These are phyloP conservation scores for Phialophora chinensis DNA, from an alignment of 2,329 filamentous ascomycete species.

Conservation along the genomic window DNA sequence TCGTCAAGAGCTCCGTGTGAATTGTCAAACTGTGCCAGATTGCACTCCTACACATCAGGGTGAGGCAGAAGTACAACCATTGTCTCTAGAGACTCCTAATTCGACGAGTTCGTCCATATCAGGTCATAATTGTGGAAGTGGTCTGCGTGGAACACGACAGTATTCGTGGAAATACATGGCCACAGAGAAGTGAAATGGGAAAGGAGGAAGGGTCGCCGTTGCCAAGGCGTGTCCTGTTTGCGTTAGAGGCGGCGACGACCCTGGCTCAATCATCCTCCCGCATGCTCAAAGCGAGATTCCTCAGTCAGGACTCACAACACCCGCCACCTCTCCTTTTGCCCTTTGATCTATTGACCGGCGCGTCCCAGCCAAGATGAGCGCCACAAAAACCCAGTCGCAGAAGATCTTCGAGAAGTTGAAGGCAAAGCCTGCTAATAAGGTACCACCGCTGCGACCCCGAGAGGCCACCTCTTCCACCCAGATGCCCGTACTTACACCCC, in stretches of 20 bases:
- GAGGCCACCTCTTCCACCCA: constrained; percentile 39
- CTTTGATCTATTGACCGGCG: neutral
- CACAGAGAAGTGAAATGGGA: neutral
- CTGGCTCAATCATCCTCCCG: neutral
- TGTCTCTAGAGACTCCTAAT: too few relatives aligned
- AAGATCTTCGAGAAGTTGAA: constrained; percentile 98
- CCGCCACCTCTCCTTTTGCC: neutral
- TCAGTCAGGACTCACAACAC: neutral
- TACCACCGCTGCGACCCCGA: constrained; percentile 47
- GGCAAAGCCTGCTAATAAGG: constrained; percentile 92
- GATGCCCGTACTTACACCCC: constrained; percentile 26
- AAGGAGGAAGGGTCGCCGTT: neutral
- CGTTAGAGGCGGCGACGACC: neutral
- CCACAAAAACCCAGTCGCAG: constrained; percentile 92
- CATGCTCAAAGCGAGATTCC: neutral
- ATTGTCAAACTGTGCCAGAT: too few relatives aligned
- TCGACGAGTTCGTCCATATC: neutral
- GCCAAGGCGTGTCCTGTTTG: neutral
- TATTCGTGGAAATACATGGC: neutral
- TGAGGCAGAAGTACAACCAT: neutral
- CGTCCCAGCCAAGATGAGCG: constrained; percentile 59
- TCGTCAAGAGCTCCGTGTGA: too few relatives aligned
- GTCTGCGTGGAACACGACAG: neutral
- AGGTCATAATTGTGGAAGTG: neutral
- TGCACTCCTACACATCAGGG: too few relatives aligned